Percentiles rank a stretch among this genome's conserved stretches.
These are phyloP conservation scores for Rhizopus stolonifer DNA, from an alignment of 371 early-diverging fungal species.

Conservation along the genomic window DNA sequence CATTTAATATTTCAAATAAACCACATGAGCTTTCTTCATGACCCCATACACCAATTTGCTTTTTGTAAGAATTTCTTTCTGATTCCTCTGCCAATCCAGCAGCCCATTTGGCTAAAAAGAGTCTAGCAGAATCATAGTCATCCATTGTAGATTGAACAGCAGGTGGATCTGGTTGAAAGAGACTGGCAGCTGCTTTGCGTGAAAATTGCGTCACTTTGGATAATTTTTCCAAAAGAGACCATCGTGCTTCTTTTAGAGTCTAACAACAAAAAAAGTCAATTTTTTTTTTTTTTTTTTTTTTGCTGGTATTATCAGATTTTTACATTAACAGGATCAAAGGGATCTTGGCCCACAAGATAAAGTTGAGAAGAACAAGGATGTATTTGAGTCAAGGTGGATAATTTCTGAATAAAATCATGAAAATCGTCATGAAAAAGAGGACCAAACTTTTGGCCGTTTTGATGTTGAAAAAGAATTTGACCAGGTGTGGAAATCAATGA, in stretches of 20 bases:
- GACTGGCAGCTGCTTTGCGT: slow-evolving; percentile 65
- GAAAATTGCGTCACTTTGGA: slow-evolving; percentile 82
- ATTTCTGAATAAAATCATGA: slow-evolving; percentile 32
- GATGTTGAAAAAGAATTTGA: too few relatives aligned
- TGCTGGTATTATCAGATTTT: slow-evolving; percentile 41
- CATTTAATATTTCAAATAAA: slow-evolving; percentile 49
- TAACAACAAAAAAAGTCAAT: slow-evolving; percentile 10
- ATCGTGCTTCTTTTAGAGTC: slow-evolving; percentile 69
- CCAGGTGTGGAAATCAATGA: too few relatives aligned
- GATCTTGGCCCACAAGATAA: slow-evolving; percentile 14
- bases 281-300: background rate
- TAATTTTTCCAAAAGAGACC: slow-evolving; percentile 83
- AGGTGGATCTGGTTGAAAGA: slow-evolving; percentile 57
- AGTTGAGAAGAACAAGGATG: background rate
- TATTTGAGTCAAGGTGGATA: slow-evolving; percentile 27
- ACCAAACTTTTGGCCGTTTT: too few relatives aligned
- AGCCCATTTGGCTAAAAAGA: slow-evolving; percentile 87
- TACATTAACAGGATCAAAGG: background rate
- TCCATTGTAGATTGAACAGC: slow-evolving; percentile 53
- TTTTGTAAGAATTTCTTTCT: slow-evolving; percentile 27
- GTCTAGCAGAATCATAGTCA: slow-evolving; percentile 84
- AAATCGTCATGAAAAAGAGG: background rate
- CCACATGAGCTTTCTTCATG: slow-evolving; percentile 49
- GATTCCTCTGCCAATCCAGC: slow-evolving; percentile 57
- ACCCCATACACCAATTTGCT: slow-evolving; percentile 47